phyloP scores from a whole-genome alignment of 2,329 filamentous ascomycete genomes.

The Pleomassaria siparia region DNA sequence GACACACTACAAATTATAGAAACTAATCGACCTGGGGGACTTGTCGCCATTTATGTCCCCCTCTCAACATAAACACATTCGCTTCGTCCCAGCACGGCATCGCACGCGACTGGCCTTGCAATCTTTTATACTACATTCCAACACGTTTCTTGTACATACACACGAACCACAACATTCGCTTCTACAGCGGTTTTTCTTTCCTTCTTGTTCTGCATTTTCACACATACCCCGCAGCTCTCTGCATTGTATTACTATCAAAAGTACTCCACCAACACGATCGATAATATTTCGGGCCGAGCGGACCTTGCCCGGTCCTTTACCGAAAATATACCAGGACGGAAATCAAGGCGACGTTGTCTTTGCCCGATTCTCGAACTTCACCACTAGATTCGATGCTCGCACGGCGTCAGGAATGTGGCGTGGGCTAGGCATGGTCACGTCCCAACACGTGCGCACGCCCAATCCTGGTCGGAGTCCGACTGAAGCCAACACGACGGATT shows the following conservation, averaged over 20 bases:
- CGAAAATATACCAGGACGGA: too few relatives aligned
- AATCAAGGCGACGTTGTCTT: too few relatives aligned
- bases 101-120: not conserved
- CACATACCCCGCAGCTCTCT: not conserved
- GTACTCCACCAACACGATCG: too few relatives aligned
- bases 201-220: not conserved
- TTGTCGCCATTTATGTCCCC: not conserved
- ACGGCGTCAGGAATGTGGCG: too few relatives aligned
- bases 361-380: too few relatives aligned
- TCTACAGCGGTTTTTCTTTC: not conserved
- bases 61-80: not conserved
- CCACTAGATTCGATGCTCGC: too few relatives aligned
- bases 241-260: not conserved
- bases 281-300: too few relatives aligned
- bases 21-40: not conserved
- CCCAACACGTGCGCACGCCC: too few relatives aligned
- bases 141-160: slow-evolving; percentile 1
- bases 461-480: too few relatives aligned
- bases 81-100: not conserved
- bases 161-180: not conserved
- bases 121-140: not conserved
- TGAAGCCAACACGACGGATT: too few relatives aligned
- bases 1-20: not conserved
- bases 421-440: too few relatives aligned
- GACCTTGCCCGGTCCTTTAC: too few relatives aligned